Evolutionary conservation across 1,284 basidiomycete species (phyloP).

Genomic region (Sporisorium graminicola): DNA sequence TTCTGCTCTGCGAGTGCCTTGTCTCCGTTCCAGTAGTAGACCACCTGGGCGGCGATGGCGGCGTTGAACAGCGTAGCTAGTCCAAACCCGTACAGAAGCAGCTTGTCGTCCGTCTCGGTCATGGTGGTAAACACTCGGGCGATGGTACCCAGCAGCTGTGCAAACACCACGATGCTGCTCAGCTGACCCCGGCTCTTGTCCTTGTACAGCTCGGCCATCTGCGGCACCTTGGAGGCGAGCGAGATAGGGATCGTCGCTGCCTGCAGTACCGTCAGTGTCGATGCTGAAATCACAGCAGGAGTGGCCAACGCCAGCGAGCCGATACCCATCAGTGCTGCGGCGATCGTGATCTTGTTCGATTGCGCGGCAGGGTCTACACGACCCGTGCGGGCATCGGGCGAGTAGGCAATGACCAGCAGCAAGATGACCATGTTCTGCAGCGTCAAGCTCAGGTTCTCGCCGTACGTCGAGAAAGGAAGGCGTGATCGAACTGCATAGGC

Average conservation of each 20-base stretch:
- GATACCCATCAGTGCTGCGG: conserved; percentile 86
- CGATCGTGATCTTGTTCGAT: conserved; percentile 70
- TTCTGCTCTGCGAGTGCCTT: conserved; percentile 41
- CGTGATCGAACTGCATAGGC: conserved; percentile 82
- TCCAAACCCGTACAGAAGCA: conserved; percentile 67
- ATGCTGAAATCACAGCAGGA: conserved; percentile 48
- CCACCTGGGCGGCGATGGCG: conserved; percentile 63
- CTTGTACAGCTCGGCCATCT: conserved; percentile 66
- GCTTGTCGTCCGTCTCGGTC: conserved; percentile 67
- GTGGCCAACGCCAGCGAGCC: conserved; percentile 74
- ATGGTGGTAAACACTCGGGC: conserved; percentile 68
- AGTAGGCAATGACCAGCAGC: conserved; percentile 61
- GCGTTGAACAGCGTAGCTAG: conserved; percentile 68
- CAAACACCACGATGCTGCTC: conserved; percentile 67
- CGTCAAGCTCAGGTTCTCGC: conserved; percentile 71
- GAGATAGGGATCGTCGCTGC: conserved; percentile 66
- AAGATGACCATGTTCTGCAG: conserved; percentile 69
- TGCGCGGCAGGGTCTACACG: conserved; percentile 49
- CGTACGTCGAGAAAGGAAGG: conserved; percentile 95
- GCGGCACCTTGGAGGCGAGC: conserved; percentile 67
- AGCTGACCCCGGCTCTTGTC: conserved; percentile 65
- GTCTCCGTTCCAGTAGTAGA: conserved; percentile 65
- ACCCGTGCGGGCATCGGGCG: conserved; percentile 41
- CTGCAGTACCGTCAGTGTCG: conserved; percentile 60
- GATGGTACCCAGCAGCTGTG: conserved; percentile 65